Base-by-base conservation (phyloP, 345 rosid genomes). In the Salix arbutifolia region DNA sequence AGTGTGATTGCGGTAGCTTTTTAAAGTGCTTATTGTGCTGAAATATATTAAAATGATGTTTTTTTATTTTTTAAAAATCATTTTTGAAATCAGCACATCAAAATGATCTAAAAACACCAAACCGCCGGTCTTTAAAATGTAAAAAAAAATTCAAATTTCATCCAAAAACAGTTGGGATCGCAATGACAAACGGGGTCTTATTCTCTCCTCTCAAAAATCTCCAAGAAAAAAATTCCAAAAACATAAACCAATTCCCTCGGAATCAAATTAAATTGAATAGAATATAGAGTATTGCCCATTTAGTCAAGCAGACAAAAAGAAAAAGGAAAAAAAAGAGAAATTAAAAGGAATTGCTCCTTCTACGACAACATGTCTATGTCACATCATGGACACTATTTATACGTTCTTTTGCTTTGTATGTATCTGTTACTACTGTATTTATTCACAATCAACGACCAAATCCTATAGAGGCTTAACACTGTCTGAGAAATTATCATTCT, bases 391-490 rank as follows among this genome's bases (percentile, higher is more conserved):
- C 61, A 75, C 73, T 72, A 46, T 71, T 66, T 50, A 40, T 48
- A 62, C 69, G 79, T 71, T 78, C 71, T 44, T 71, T 61, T 74
- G 76, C 76, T 72, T 67, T 71, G 69, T 80, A 31, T 30, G 38
- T 72, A 72, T 28, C n/a, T 64, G 70, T 16, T 64, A 12, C 25
- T 66, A 23, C 9, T 14, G 14, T 21, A 21, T 73, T 65, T 74
- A 58, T 35, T 70, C 30, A 46, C 56, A 66, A 40, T 48, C 76
- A 65, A 65, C 69, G 69, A 65, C 44, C 77, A 74, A 76, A 60
- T 6, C 67, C 81, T 78, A 74, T 78, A 67, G 37, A 12, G 58
- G 65, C 33, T 73, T 42, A 23, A 67, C 70, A 75, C 42, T 76
- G 69, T 69, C 75, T 33, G 69, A 31, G 74, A 83, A 70, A 18